Evolutionary conservation across 805 yeast genomes (phyloP).

Genomic region (Spathaspora sp.): DNA sequence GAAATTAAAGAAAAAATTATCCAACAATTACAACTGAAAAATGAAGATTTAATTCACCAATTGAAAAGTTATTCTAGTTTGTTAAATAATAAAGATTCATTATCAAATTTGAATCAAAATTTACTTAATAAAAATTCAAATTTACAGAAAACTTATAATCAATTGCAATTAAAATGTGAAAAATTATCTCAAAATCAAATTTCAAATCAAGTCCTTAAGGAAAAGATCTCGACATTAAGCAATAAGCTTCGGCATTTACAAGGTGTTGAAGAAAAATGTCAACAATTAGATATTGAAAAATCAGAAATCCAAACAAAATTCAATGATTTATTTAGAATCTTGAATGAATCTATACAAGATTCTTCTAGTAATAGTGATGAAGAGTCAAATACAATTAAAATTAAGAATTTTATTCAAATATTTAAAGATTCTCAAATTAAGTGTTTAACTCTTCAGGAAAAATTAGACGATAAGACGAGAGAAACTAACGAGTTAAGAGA

Average conservation of each 20-base stretch:
- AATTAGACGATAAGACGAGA: constrained; percentile 18
- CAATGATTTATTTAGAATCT: constrained; percentile 43
- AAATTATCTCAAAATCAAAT: constrained; percentile 46
- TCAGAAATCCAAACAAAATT: constrained; percentile 44
- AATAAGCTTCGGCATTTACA: constrained; percentile 37
- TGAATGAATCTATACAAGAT: constrained; percentile 26
- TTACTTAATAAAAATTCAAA: constrained; percentile 28
- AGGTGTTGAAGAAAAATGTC: constrained; percentile 40
- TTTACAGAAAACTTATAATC: constrained; percentile 47
- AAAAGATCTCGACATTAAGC: constrained; percentile 46
- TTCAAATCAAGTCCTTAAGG: constrained; percentile 50
- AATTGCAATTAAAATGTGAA: constrained; percentile 51
- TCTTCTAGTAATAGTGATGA: constrained; percentile 7
- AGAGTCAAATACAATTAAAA: constrained; percentile 15
- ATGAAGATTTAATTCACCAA: constrained; percentile 25
- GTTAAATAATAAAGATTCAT: background rate
- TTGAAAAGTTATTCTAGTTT: constrained; percentile 13
- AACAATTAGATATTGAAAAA: constrained; percentile 49
- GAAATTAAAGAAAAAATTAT: constrained; percentile 21
- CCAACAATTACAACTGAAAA: constrained; percentile 15
- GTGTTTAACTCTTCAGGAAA: constrained; percentile 35
- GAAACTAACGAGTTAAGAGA: constrained; percentile 16
- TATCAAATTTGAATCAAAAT: constrained; percentile 10
- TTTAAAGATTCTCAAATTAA: constrained; percentile 30
- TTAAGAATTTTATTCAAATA: constrained; percentile 35